Evolutionary conservation across 2,329 filamentous ascomycete species (phyloP), one percentile per base, ranked within the genome.

Genomic region (Aspergillus vadensis): DNA sequence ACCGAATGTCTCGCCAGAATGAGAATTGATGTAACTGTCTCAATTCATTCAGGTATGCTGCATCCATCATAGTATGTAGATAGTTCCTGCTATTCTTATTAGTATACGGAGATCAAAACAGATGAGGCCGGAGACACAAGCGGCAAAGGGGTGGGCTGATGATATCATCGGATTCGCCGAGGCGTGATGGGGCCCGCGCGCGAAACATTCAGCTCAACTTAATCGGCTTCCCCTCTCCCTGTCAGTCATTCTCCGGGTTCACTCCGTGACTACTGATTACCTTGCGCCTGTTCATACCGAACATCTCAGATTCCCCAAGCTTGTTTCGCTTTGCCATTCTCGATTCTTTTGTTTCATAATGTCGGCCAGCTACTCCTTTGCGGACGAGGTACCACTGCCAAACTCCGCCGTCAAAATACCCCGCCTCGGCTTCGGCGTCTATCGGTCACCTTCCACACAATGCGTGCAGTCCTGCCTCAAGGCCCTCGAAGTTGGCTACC

Each of bases 341-440:
- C n/a, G 21, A 38, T 36, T 9, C 9, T 19, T 19, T 53, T 8
- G 7, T 9, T 52, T 14, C 36, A 52, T 17, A 19, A 77, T 75
- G 72, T 63, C 73, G 30, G 56, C 75, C 32, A 74, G 76, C 43
- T 72, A 82, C 63, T 74, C 75, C 58, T 75, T 86, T 61, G 76
- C 78, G 21, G 81, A 83, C 61, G 76, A 77, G 21, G 71, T 86
- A 41, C 73, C 82, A 44, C 80, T 87, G 41, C 77, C 79, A 32
- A 83, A 83, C 59, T 81, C 80, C 54, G 67, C 73, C 36, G 74
- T 81, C 65, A 77, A 77, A 57, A 88, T 91, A 17, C 89, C 90
- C 23, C 82, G 81, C 27, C 81, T 92, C 9, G 89, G 89, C 12
- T 91, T 91, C 69, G 89, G 89, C 53, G 88, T 91, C 61, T 92